A percentile compares a stretch with the other conserved stretches of the same genome.
Evolutionary conservation across 2,329 filamentous ascomycete genomes (phyloP).

Genomic region (Xylaria polymorpha): DNA sequence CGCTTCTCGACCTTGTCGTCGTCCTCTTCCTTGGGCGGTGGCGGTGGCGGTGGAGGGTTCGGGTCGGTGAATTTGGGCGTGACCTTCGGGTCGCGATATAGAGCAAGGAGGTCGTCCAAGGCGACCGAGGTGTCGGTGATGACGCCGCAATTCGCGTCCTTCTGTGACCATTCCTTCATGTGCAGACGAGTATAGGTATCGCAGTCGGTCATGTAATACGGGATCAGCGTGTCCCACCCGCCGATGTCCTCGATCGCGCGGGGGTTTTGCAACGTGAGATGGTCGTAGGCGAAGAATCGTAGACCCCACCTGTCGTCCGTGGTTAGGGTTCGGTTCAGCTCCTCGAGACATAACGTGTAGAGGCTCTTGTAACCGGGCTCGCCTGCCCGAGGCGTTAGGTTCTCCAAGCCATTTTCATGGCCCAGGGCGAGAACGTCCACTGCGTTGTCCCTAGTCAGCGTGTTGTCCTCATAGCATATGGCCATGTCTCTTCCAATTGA

Average conservation of each 20-base stretch:
- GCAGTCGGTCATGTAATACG: slow-evolving; percentile 69
- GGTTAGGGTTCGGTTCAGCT: slow-evolving; percentile 50
- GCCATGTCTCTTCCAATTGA: not conserved
- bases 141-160: slow-evolving; percentile 55
- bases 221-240: slow-evolving; percentile 68
- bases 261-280: slow-evolving; percentile 67
- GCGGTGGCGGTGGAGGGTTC: slow-evolving; percentile 49
- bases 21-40: slow-evolving; percentile 34
- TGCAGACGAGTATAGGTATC: slow-evolving; percentile 63
- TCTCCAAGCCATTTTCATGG: slow-evolving; percentile 55
- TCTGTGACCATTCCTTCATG: slow-evolving; percentile 59
- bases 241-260: slow-evolving; percentile 62
- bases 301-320: slow-evolving; percentile 59
- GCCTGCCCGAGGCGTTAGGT: slow-evolving; percentile 48
- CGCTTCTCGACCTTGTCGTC: slow-evolving; percentile 32
- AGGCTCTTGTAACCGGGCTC: slow-evolving; percentile 55
- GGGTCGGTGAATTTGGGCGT: slow-evolving; percentile 54
- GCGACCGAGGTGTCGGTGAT: slow-evolving; percentile 59
- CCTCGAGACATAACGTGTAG: slow-evolving; percentile 55
- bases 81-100: slow-evolving; percentile 58
- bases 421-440: slow-evolving; percentile 62
- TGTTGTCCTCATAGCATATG: not conserved
- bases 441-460: slow-evolving; percentile 18
- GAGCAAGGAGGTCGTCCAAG: slow-evolving; percentile 58
- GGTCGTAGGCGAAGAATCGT: slow-evolving; percentile 69